Conservation (phyloP, 2,329 filamentous ascomycete species). For the Arthrobotrys sinensis region DNA sequence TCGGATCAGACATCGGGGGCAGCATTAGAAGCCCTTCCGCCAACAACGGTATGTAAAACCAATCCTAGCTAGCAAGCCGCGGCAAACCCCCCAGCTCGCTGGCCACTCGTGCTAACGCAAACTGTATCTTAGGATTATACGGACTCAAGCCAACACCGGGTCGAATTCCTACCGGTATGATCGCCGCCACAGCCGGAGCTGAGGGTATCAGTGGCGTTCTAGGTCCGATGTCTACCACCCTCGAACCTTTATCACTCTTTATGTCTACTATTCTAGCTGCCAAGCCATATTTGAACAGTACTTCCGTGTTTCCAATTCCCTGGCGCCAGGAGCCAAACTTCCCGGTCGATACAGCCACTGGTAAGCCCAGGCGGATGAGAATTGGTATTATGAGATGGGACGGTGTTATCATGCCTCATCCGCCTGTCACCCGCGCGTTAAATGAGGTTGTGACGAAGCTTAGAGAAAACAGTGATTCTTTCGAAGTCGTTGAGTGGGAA, state of each 20-base stretch:
- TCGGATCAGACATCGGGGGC: conserved; percentile 73
- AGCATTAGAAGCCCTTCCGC: conserved; percentile 70
- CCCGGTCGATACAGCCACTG: conserved; percentile 26
- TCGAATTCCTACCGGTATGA: conserved; percentile 67
- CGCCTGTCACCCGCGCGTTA: conserved; percentile 74
- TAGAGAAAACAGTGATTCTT: conserved; percentile 68
- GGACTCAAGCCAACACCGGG: conserved; percentile 69
- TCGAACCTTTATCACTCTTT: conserved; percentile 36
- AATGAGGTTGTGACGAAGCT: conserved; percentile 72
- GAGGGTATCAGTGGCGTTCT: conserved; percentile 71
- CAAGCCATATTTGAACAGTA: conserved; percentile 41
- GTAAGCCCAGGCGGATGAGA: conserved; percentile 70
- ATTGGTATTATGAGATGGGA: conserved; percentile 76
- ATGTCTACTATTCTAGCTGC: conserved; percentile 45
- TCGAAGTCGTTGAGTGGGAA: conserved; percentile 73
- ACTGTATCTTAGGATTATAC: conserved; percentile 64
- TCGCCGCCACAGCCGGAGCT: conserved; percentile 67
- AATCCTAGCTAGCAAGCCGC: not conserved
- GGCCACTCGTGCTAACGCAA: not conserved
- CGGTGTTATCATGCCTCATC: conserved; percentile 74
- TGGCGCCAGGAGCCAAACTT: conserved; percentile 40
- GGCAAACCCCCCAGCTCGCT: not conserved
- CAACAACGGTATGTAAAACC: conserved; percentile 67
- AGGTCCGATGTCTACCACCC: conserved; percentile 73
- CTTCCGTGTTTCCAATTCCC: conserved; percentile 38